These are phyloP conservation scores for Candida koratica DNA, from an alignment of 805 yeast species.

Conservation along the genomic window DNA sequence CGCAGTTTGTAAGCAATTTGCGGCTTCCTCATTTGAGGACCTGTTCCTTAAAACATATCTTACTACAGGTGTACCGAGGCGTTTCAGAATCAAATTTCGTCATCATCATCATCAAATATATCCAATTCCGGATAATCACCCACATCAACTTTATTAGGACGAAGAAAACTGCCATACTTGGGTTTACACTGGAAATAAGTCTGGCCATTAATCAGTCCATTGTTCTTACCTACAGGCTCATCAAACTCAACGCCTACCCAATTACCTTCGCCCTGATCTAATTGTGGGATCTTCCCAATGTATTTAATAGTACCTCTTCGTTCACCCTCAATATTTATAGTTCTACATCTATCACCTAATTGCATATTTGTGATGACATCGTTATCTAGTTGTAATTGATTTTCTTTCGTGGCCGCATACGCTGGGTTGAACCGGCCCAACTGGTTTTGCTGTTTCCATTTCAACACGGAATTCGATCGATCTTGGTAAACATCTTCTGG, in stretches of 20 bases:
- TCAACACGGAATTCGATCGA: conserved; percentile 59
- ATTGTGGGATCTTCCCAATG: conserved; percentile 63
- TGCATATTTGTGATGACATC: conserved; percentile 27
- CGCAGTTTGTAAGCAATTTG: too few relatives aligned
- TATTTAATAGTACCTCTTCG: conserved; percentile 70
- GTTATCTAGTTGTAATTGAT: conserved; percentile 25
- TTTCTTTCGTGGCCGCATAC: conserved; percentile 27
- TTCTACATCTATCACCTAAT: conserved; percentile 53
- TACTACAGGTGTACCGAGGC: too few relatives aligned
- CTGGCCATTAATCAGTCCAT: conserved; percentile 66
- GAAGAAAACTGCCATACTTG: conserved; percentile 74
- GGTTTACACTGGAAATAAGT: conserved; percentile 54
- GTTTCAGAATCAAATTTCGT: too few relatives aligned
- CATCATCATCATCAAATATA: conserved; percentile 23
- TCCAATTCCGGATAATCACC: conserved; percentile 60
- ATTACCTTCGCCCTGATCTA: conserved; percentile 43
- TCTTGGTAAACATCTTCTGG: conserved; percentile 59
- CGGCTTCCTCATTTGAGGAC: too few relatives aligned
- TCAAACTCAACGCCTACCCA: conserved; percentile 90
- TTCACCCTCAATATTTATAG: conserved; percentile 42
- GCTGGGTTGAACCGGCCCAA: conserved; percentile 72
- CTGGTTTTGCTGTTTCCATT: conserved; percentile 68
- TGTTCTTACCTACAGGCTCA: conserved; percentile 82
- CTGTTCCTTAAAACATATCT: too few relatives aligned
- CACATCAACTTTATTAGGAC: conserved; percentile 62